Percentiles rank a stretch among this genome's conserved stretches.
phyloP scores from a whole-genome alignment of 345 rosid genomes.

The Ricinus communis region DNA sequence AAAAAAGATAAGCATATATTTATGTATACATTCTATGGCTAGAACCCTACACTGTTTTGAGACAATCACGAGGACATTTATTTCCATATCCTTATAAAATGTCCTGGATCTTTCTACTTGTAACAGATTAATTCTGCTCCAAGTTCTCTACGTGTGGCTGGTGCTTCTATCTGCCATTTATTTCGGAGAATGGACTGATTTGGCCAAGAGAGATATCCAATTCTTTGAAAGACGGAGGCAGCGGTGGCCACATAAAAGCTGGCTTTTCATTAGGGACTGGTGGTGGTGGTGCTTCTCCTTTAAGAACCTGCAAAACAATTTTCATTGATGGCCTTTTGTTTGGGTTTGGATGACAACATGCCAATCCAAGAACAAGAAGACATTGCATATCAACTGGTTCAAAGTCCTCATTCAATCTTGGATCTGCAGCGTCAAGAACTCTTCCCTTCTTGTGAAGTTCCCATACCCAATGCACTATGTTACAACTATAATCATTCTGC shows the following conservation, averaged over 20 bases:
- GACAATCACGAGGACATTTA: no score
- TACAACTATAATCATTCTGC: slow-evolving; percentile 39
- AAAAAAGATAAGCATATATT: no score
- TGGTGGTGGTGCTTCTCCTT: slow-evolving; percentile 54
- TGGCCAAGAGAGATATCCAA: slow-evolving; percentile 38
- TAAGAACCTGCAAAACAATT: slow-evolving; percentile 59
- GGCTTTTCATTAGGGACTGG: slow-evolving; percentile 61
- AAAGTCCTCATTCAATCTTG: slow-evolving; percentile 41
- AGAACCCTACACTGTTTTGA: no score
- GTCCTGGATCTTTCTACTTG: no score
- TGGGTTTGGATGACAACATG: slow-evolving; percentile 82
- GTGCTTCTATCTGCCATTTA: slow-evolving; percentile 36
- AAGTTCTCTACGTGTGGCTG: no score
- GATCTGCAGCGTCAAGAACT: slow-evolving; percentile 55
- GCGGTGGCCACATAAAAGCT: slow-evolving; percentile 67
- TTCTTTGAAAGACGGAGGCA: slow-evolving; percentile 57
- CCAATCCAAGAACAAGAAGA: slow-evolving; percentile 57
- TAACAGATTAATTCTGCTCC: no score
- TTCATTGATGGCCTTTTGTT: slow-evolving; percentile 67
- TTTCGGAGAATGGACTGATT: slow-evolving; percentile 34
- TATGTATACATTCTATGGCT: no score
- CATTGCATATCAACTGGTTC: slow-evolving; percentile 40
- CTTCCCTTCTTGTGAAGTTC: slow-evolving; percentile 47
- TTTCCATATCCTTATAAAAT: no score
- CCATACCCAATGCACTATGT: slow-evolving; percentile 73